phyloP scores from a whole-genome alignment of 2,329 filamentous ascomycete species.

The Xenosphaeropsis pyriputrescens region DNA sequence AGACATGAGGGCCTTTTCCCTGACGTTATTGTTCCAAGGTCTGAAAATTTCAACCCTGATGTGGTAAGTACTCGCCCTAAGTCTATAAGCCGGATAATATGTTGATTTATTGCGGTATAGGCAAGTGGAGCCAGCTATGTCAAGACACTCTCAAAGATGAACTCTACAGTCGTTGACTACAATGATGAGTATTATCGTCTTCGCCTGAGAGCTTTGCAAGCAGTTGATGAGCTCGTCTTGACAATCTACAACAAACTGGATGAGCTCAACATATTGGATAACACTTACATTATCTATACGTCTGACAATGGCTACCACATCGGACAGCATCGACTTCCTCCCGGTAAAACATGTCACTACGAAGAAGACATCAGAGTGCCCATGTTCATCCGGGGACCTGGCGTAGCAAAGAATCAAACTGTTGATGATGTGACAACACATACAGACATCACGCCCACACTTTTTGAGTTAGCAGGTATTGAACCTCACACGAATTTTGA shows the following conservation, averaged over 20 bases:
- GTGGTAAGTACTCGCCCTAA: slow-evolving; percentile 21
- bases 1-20: slow-evolving; percentile 48
- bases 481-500: slow-evolving; percentile 28
- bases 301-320: slow-evolving; percentile 39
- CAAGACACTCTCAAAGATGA: slow-evolving; percentile 23
- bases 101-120: slow-evolving; percentile 6
- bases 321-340: slow-evolving; percentile 31
- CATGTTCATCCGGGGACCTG: slow-evolving; percentile 43
- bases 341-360: slow-evolving; percentile 33
- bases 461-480: slow-evolving; percentile 24
- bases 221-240: slow-evolving; percentile 38
- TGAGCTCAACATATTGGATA: slow-evolving; percentile 21
- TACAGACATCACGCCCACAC: slow-evolving; percentile 33
- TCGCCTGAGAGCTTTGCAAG: slow-evolving; percentile 34
- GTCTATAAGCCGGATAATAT: background rate
- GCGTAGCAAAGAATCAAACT: slow-evolving; percentile 25
- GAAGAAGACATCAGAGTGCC: slow-evolving; percentile 36
- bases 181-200: slow-evolving; percentile 35
- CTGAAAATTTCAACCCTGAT: slow-evolving; percentile 51
- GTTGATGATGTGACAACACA: slow-evolving; percentile 33
- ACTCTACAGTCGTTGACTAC: slow-evolving; percentile 25
- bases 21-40: slow-evolving; percentile 43
- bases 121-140: slow-evolving; percentile 34
- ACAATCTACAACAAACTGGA: slow-evolving; percentile 27
- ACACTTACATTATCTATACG: slow-evolving; percentile 42